Evolutionary conservation across 257 asterid species (phyloP).

Genomic region (Petunia axillaris): DNA sequence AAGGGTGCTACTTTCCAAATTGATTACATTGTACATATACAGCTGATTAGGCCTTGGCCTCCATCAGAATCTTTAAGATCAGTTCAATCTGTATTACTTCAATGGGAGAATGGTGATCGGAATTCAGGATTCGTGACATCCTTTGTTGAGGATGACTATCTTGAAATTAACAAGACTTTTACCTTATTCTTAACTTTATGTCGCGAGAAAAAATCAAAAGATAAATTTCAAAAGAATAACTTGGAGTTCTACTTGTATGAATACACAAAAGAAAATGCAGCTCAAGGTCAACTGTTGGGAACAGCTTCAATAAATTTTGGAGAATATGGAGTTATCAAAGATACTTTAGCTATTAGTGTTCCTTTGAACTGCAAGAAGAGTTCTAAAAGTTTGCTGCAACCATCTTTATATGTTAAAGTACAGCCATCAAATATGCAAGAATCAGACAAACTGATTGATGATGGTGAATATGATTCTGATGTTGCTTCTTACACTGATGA

Average conservation of each 20-base stretch:
- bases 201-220: slow-evolving; percentile 48
- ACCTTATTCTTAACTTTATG: slow-evolving; percentile 52
- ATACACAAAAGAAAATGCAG: slow-evolving; percentile 70
- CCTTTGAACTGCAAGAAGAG: slow-evolving; percentile 71
- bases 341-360: slow-evolving; percentile 45
- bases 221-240: slow-evolving; percentile 60
- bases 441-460: slow-evolving; percentile 37
- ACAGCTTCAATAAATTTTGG: slow-evolving; percentile 70
- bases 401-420: slow-evolving; percentile 58
- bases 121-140: slow-evolving; percentile 67
- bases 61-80: slow-evolving; percentile 69
- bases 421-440: slow-evolving; percentile 63
- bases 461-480: slow-evolving; percentile 47
- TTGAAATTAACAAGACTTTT: slow-evolving; percentile 68
- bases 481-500: slow-evolving; percentile 64
- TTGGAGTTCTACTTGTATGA: slow-evolving; percentile 71
- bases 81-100: slow-evolving; percentile 73
- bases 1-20: slow-evolving; percentile 53
- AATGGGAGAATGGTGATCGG: slow-evolving; percentile 70
- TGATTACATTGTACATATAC: slow-evolving; percentile 57
- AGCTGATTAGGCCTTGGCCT: slow-evolving; percentile 85
- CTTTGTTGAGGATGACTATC: slow-evolving; percentile 60
- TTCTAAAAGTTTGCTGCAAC: slow-evolving; percentile 46
- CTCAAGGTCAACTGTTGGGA: slow-evolving; percentile 65
- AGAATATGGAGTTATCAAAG: slow-evolving; percentile 67